phyloP scores from a whole-genome alignment of 495 filamentous ascomycete species.

The Podospora pseudocomata region DNA sequence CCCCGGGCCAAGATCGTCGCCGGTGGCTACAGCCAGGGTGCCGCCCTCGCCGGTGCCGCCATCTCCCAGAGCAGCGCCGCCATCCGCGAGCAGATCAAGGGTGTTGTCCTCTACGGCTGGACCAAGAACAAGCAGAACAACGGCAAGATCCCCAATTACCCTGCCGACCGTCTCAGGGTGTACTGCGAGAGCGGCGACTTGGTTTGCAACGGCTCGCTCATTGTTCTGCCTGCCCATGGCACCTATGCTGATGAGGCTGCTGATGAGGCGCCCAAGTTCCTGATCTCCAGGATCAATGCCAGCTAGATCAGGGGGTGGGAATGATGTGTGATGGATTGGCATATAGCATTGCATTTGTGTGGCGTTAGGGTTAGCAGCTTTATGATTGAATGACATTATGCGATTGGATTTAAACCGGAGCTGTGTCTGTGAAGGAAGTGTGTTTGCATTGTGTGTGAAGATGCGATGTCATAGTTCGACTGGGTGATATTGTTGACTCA shows the following conservation, averaged over 20 bases:
- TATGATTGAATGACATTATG: neutral
- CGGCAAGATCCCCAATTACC: constrained; percentile 47
- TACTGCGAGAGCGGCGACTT: constrained; percentile 52
- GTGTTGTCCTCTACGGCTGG: constrained; percentile 55
- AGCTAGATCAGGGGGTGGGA: constrained; percentile 1
- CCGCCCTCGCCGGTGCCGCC: constrained; percentile 51
- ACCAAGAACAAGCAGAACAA: constrained; percentile 53
- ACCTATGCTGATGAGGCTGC: constrained; percentile 18
- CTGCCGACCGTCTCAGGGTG: constrained; percentile 42
- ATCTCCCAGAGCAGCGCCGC: constrained; percentile 39
- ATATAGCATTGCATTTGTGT: neutral
- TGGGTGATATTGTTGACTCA: too few species aligned
- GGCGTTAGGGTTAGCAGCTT: neutral
- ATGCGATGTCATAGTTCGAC: too few species aligned
- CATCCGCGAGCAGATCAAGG: constrained; percentile 48
- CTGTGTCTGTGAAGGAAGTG: too few species aligned
- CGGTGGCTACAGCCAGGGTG: constrained; percentile 51
- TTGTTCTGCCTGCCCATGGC: constrained; percentile 31
- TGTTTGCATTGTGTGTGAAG: too few species aligned
- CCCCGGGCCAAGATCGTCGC: constrained; percentile 38
- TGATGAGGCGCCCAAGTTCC: constrained; percentile 18
- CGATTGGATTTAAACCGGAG: neutral
- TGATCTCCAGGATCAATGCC: constrained; percentile 17
- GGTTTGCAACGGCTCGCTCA: constrained; percentile 51
- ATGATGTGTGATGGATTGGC: neutral